Evolutionary conservation across 441 rosid genomes (phyloP), one percentile per base, ranked within the genome.

Genomic region (Adansonia madagascariensis): DNA sequence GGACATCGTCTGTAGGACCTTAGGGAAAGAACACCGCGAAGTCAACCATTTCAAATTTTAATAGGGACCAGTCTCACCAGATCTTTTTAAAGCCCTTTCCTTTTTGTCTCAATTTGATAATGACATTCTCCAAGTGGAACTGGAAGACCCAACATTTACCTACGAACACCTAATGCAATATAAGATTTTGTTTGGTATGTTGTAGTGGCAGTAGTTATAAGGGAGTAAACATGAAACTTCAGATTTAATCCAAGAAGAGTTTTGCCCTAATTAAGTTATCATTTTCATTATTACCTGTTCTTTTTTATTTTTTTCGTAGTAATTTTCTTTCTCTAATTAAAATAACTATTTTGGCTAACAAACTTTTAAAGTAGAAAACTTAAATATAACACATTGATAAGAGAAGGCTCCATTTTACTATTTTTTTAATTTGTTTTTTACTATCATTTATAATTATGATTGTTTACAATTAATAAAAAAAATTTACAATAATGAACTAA

Each of bases 21-120:
- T 27, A 1, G 31, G 31, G 31, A 22, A 60, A 22, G 6, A 8
- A 22, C 35, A 59, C 10, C 24, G 14, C 14, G 2, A 49, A 6
- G 67, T 14, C 20, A 62, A 14, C 44, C 8, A 44, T 66, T 17
- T 66, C 71, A 66, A 66, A 41, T 65, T 65, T n/a, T 66, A 43
- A 43, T 41, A 17, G 10, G 7, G 41, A 59, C 50, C 17, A 65
- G 49, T 35, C 46, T 64, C 49, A 64, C 12, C 49, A 35, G 11
- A 63, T 35, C 3, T 22, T 60, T 10, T 10, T 9, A 59, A 20
- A 8, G 24, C 46, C 67, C 44, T 35, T 15, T 35, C 8, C 18
- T 9, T 31, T 31, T 35, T 15, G 68, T 65, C 70, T 65, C 15
- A 41, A 65, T 2, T 6, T 44, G 52, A 43, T 17, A 17, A 65